Base-by-base conservation (phyloP, 108 stramenopile species). In the Pseudonitzschia multistriata region DNA sequence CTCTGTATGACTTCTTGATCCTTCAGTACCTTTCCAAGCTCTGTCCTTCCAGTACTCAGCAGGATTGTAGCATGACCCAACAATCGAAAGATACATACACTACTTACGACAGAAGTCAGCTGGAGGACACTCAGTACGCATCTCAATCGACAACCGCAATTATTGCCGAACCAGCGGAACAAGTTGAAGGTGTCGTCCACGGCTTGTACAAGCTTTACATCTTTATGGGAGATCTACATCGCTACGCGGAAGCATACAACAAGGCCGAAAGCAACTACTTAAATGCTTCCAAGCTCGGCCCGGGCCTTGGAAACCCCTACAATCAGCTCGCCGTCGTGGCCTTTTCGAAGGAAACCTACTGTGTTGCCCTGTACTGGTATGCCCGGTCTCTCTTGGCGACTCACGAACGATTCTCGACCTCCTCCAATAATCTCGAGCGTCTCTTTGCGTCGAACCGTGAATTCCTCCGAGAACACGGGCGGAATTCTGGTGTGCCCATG, bases 271-370 rank as follows among this genome's bases (percentile, higher is more conserved):
- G 54, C 36, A 72, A 63, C 42, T 94, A 94, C 67, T 34, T 73
- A 29, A 76, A 72, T 62, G 76, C 90, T 19, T 69, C 84, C 5
- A 73, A 76, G 55, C 50, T 94, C 10, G 78, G 81, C 19, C 92
- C 92, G 7, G 87, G 85, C 24, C 77, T 74, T 24, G 92, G 92
- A 15, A 90, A 91, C 65, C 87, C 92, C 0, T 87, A 80, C 76
- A 94, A 94, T 71, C 92, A 94, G 68, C 55, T 94, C 49, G 92
- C 90, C 3, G 92, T 94, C 0, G 85, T 94, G 11, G 80, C 80
- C 0, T 89, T 90, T 59, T 49, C 74, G 27, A 79, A 84, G 33
- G 84, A 79, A 14, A 21, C 67, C 21, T 68, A 78, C 24, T 78
- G 77, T 39, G 66, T 82, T 0, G 80, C 90, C 0, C 65, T 94